A percentile compares a stretch with the other conserved stretches of the same genome.
Conservation (phyloP, 192 early-diverging fungal genomes). For the Kickxella alabastrina region DNA sequence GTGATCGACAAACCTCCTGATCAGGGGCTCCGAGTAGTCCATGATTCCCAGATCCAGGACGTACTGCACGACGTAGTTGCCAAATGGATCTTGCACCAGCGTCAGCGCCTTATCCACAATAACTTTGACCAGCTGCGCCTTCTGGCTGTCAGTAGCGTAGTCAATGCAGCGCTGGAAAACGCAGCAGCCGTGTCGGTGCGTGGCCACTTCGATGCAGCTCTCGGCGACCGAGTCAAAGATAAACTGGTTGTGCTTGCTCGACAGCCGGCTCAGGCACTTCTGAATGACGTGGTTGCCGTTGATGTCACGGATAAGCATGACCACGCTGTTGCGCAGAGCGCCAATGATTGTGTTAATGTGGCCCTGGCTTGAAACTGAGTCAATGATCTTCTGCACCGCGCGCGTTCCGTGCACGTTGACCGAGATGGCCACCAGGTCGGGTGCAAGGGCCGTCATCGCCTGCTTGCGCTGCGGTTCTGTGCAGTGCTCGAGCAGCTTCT, state of each 20-base stretch:
- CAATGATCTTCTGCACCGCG: constrained; percentile 90
- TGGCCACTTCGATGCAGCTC: constrained; percentile 80
- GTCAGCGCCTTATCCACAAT: constrained; percentile 69
- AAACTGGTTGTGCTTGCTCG: constrained; percentile 78
- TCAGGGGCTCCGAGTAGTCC: constrained; percentile 65
- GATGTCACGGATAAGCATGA: constrained; percentile 82
- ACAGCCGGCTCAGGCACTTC: constrained; percentile 78
- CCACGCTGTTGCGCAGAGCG: constrained; percentile 67
- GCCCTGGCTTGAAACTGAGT: constrained; percentile 58
- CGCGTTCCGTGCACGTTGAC: constrained; percentile 91
- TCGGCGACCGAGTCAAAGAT: constrained; percentile 78
- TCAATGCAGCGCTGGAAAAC: constrained; percentile 90
- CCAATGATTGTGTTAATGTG: constrained; percentile 65
- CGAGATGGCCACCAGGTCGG: constrained; percentile 74
- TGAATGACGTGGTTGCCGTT: constrained; percentile 93
- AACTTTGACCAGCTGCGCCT: constrained; percentile 70
- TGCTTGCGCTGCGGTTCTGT: constrained; percentile 69
- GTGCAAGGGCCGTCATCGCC: constrained; percentile 68
- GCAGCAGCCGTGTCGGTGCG: constrained; percentile 88
- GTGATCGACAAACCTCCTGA: constrained; percentile 70
- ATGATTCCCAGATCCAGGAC: constrained; percentile 73
- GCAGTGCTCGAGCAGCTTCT: constrained; percentile 82
- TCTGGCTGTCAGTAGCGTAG: constrained; percentile 67
- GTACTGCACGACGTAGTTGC: constrained; percentile 93
- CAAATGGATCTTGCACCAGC: constrained; percentile 86